Percentiles rank a stretch among this genome's conserved stretches.
Conservation (phyloP, 2,329 filamentous ascomycete species). For the Capronia epimyces region DNA sequence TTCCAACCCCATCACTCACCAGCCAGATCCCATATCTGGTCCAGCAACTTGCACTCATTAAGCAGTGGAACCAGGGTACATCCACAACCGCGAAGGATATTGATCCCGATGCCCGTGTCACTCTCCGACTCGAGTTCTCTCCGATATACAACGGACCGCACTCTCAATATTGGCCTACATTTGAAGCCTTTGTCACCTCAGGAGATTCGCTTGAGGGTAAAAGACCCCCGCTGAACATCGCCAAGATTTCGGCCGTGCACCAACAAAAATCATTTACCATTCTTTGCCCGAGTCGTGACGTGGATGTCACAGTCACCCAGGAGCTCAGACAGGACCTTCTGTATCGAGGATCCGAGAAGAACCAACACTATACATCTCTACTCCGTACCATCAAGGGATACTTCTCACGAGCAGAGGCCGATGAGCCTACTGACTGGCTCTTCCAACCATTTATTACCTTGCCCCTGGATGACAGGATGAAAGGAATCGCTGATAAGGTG, state of each 20-base stretch:
- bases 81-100: background rate
- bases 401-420: constrained; percentile 3
- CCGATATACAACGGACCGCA: background rate
- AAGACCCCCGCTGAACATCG: constrained; percentile 6
- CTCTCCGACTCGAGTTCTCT: constrained; percentile 14
- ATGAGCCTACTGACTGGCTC: constrained; percentile 13
- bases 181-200: constrained; percentile 15
- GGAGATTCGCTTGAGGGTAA: background rate
- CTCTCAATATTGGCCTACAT: constrained; percentile 4
- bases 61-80: constrained; percentile 1
- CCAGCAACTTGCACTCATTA: constrained; percentile 13
- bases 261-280: constrained; percentile 9
- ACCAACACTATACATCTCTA: background rate
- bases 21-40: constrained; percentile 8
- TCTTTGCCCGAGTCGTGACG: constrained; percentile 9
- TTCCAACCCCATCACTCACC: background rate
- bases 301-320: constrained; percentile 11
- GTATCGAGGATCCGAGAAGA: constrained; percentile 6
- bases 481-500: background rate
- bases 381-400: constrained; percentile 4
- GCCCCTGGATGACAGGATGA: constrained; percentile 2
- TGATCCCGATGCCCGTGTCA: constrained; percentile 1
- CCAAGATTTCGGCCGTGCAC: constrained; percentile 15
- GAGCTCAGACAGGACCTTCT: constrained; percentile 15
- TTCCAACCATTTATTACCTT: constrained; percentile 19